phyloP scores from a whole-genome alignment of 768 basidiomycete species.

The Naematelia aurantialba region DNA sequence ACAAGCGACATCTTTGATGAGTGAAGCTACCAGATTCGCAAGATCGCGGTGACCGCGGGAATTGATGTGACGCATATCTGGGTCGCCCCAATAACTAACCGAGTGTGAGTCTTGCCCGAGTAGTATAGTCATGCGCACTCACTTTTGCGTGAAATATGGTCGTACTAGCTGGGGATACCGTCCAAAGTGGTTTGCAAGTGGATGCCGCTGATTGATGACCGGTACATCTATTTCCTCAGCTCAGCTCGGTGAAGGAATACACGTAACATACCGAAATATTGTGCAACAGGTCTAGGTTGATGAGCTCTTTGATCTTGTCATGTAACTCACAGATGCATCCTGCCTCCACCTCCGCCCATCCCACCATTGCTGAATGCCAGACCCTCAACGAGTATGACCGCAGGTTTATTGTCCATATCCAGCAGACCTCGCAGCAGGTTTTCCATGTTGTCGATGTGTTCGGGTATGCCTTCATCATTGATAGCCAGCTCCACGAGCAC shows the following conservation, averaged over 20 bases:
- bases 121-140: conserved; percentile 3
- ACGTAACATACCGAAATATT: conserved; percentile 41
- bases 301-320: too few species aligned
- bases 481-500: conserved; percentile 49
- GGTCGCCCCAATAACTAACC: conserved; percentile 47
- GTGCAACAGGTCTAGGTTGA: conserved; percentile 39
- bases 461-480: conserved; percentile 47
- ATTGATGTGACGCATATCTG: conserved; percentile 48
- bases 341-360: conserved; percentile 47
- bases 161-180: conserved; percentile 42
- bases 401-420: conserved; percentile 42
- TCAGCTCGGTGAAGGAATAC: background rate
- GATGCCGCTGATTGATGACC: conserved; percentile 45
- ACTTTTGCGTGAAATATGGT: conserved; percentile 47
- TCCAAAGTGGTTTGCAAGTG: conserved; percentile 44
- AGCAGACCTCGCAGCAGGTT: conserved; percentile 46
- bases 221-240: conserved; percentile 35
- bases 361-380: conserved; percentile 43
- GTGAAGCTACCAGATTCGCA: conserved; percentile 37
- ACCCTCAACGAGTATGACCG: conserved; percentile 46
- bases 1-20: conserved; percentile 42
- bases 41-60: conserved; percentile 44
- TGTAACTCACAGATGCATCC: conserved; percentile 39
- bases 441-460: conserved; percentile 50
- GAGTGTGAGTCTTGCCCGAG: conserved; percentile 2